Conservation (phyloP, 1,284 basidiomycete species). For the Amylostereum chailletii region DNA sequence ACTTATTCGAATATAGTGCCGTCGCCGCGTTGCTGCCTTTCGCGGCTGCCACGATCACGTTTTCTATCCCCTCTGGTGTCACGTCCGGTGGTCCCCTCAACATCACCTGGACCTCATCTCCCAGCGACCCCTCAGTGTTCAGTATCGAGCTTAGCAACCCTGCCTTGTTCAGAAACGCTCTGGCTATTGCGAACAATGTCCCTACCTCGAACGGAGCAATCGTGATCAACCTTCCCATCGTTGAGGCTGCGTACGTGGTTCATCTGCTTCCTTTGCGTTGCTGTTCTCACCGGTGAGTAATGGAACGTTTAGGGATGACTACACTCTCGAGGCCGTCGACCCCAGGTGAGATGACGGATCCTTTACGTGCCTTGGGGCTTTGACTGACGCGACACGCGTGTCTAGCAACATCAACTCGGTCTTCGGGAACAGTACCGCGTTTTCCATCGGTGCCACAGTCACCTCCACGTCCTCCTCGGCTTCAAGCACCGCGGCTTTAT, state of each 20-base stretch:
- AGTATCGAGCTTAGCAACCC: slow-evolving; percentile 36
- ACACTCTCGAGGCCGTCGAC: slow-evolving; percentile 43
- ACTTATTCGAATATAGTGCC: slow-evolving; percentile 23
- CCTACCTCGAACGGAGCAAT: slow-evolving; percentile 25
- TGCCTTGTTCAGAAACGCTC: slow-evolving; percentile 40
- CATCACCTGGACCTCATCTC: slow-evolving; percentile 36
- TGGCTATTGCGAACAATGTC: slow-evolving; percentile 55
- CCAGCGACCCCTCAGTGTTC: slow-evolving; percentile 33
- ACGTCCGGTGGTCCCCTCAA: slow-evolving; percentile 28
- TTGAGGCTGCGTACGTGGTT: slow-evolving; percentile 39
- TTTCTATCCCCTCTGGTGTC: slow-evolving; percentile 28
- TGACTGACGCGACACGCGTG: too few relatives aligned
- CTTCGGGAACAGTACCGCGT: slow-evolving; percentile 31
- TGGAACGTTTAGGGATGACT: slow-evolving; percentile 33
- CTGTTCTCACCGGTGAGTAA: neutral
- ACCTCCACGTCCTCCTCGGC: slow-evolving; percentile 10
- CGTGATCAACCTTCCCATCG: slow-evolving; percentile 36
- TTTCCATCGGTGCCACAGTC: slow-evolving; percentile 30
- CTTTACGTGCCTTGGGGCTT: too few relatives aligned
- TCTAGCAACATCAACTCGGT: slow-evolving; percentile 41
- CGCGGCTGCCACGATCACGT: slow-evolving; percentile 33
- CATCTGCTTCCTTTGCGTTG: neutral
- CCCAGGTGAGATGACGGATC: slow-evolving; percentile 33
- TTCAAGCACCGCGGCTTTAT: slow-evolving; percentile 12
- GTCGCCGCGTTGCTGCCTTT: slow-evolving; percentile 38